A percentile compares a stretch with the other conserved stretches of the same genome.
phyloP scores from a whole-genome alignment of 768 basidiomycete genomes.

The Boletus sp. region DNA sequence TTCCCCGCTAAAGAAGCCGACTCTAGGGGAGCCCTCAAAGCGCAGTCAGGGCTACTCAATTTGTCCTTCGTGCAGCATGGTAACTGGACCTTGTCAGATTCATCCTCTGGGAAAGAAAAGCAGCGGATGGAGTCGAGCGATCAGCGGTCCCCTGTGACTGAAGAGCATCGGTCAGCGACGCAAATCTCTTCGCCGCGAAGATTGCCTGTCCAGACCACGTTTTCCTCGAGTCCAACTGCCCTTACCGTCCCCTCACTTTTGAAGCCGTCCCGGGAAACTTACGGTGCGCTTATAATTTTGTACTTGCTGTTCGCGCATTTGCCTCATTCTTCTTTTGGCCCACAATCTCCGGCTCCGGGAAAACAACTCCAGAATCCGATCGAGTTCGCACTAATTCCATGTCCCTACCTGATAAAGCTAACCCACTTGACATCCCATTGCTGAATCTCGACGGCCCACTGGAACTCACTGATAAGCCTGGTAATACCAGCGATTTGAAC shows the following conservation, averaged over 20 bases:
- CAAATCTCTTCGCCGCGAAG: constrained; percentile 2
- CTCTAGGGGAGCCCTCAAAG: background rate
- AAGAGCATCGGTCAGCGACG: background rate
- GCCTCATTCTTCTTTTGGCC: constrained; percentile 12
- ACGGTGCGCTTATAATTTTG: constrained; percentile 18
- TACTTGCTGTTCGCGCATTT: constrained; percentile 5
- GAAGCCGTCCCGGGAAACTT: constrained; percentile 3
- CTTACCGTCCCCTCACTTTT: background rate
- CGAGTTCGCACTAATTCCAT: constrained; percentile 3
- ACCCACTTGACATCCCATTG: constrained; percentile 36
- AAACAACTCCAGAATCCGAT: background rate
- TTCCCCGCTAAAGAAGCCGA: background rate
- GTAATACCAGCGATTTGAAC: constrained; percentile 10
- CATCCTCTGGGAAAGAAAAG: constrained; percentile 5
- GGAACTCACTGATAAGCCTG: constrained; percentile 17
- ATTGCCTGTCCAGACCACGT: constrained; percentile 6
- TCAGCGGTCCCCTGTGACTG: background rate
- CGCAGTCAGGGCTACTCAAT: constrained; percentile 12
- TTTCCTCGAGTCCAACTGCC: background rate
- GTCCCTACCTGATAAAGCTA: constrained; percentile 10
- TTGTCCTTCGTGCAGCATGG: background rate
- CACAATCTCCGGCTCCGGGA: constrained; percentile 17
- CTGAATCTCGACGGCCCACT: constrained; percentile 56
- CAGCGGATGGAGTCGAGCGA: background rate
- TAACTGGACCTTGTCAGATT: constrained; percentile 7